phyloP scores from a whole-genome alignment of 2,329 filamentous ascomycete species.

The Paradendryphiella salina region DNA sequence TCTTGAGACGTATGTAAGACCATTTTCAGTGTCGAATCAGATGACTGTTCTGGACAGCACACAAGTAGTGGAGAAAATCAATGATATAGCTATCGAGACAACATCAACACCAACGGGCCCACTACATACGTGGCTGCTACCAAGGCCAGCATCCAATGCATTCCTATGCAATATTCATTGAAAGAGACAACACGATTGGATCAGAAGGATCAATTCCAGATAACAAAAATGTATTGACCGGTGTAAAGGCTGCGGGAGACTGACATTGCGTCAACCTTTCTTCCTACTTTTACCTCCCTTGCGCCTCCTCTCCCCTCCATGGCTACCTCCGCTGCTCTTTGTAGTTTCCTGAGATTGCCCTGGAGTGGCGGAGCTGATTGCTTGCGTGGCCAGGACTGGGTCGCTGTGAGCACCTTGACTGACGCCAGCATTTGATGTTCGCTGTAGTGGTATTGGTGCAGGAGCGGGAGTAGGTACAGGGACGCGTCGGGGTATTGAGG shows the following conservation, averaged over 20 bases:
- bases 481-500: conserved; percentile 43
- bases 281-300: conserved; percentile 32
- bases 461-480: conserved; percentile 37
- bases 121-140: conserved; percentile 12
- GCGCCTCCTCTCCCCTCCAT: conserved; percentile 33
- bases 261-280: conserved; percentile 12
- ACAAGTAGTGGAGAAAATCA: conserved; percentile 13
- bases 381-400: conserved; percentile 18
- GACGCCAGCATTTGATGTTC: conserved; percentile 16
- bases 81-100: conserved; percentile 11
- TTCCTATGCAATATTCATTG: conserved; percentile 4
- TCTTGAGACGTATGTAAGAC: conserved; percentile 4
- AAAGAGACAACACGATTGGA: conserved; percentile 2
- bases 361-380: conserved; percentile 13
- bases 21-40: conserved; percentile 6
- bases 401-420: conserved; percentile 31
- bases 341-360: conserved; percentile 14
- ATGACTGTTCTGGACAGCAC: conserved; percentile 13
- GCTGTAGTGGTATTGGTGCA: conserved; percentile 14
- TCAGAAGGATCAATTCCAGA: background rate
- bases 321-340: conserved; percentile 26
- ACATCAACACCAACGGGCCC: conserved; percentile 6
- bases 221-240: background rate
- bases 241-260: background rate
- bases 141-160: background rate